phyloP scores from a whole-genome alignment of 805 yeast genomes.

The Ogataea degrootiae region DNA sequence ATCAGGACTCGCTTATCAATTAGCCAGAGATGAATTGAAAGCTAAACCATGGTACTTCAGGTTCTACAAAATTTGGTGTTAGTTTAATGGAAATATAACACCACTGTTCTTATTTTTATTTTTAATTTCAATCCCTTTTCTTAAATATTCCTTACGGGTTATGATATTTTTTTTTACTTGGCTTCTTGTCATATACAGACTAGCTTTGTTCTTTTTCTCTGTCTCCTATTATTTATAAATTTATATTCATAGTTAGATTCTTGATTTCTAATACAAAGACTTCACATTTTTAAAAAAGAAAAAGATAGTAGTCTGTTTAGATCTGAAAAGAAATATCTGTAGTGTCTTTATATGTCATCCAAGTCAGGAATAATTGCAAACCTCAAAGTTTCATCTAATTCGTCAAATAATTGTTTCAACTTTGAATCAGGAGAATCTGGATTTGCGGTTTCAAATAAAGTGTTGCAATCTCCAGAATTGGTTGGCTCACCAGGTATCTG shows the following conservation, averaged over 20 bases:
- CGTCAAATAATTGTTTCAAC: background rate
- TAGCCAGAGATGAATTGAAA: constrained; percentile 40
- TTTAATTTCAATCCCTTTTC: background rate
- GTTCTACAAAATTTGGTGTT: constrained; percentile 44
- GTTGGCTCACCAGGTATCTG: background rate
- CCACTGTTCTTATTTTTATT: background rate
- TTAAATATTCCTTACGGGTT: too few relatives aligned
- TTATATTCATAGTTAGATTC: too few relatives aligned
- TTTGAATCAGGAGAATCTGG: background rate
- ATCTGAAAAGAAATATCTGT: too few relatives aligned
- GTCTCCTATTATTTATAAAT: too few relatives aligned
- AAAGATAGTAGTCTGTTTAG: too few relatives aligned
- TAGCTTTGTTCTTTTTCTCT: too few relatives aligned
- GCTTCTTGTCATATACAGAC: too few relatives aligned
- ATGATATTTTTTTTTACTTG: too few relatives aligned
- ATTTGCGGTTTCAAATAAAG: background rate
- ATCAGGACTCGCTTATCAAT: constrained; percentile 32
- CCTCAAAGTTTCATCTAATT: background rate
- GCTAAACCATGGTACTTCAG: constrained; percentile 28
- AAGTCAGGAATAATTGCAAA: too few relatives aligned
- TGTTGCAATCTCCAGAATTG: background rate
- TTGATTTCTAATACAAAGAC: too few relatives aligned
- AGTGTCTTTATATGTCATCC: too few relatives aligned
- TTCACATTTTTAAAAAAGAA: too few relatives aligned
- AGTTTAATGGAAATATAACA: constrained; percentile 3